Evolutionary conservation across 495 filamentous ascomycete species (phyloP).

Genomic region (Penicillium desertorum): DNA sequence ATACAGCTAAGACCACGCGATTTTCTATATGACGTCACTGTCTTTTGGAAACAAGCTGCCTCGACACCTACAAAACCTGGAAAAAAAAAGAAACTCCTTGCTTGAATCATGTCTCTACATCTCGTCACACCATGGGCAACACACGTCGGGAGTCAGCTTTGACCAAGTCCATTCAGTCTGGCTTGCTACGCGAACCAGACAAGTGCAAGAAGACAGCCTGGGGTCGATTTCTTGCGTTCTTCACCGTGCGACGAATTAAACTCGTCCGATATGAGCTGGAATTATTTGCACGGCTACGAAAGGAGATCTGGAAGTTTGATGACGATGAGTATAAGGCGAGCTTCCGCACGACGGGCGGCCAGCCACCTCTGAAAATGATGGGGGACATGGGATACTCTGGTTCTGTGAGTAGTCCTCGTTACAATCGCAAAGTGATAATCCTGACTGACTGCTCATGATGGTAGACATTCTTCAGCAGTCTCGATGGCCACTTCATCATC

Average conservation of each 20-base stretch:
- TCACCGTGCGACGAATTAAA: constrained; percentile 36
- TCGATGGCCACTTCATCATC: constrained; percentile 59
- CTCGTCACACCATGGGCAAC: constrained; percentile 24
- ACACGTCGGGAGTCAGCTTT: constrained; percentile 34
- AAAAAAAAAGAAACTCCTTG: too few species aligned
- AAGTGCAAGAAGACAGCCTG: constrained; percentile 29
- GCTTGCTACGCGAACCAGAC: constrained; percentile 33
- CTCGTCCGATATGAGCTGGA: constrained; percentile 32
- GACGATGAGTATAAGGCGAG: constrained; percentile 55
- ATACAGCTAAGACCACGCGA: too few species aligned
- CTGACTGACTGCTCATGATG: too few species aligned
- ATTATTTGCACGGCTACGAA: constrained; percentile 34
- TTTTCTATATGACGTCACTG: too few species aligned
- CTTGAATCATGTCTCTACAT: too few species aligned
- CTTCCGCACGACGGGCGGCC: constrained; percentile 43
- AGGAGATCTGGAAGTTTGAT: constrained; percentile 49
- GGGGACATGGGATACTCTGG: constrained; percentile 62
- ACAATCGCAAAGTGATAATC: not conserved
- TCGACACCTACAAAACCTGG: too few species aligned
- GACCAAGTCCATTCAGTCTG: constrained; percentile 37
- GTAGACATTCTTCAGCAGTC: constrained; percentile 66
- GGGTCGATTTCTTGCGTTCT: constrained; percentile 36
- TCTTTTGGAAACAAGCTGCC: too few species aligned
- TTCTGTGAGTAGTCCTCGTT: constrained; percentile 40
- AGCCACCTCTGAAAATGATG: constrained; percentile 43